phyloP scores from a whole-genome alignment of 129 eudicot species.

The Flaveria ramosissima region DNA sequence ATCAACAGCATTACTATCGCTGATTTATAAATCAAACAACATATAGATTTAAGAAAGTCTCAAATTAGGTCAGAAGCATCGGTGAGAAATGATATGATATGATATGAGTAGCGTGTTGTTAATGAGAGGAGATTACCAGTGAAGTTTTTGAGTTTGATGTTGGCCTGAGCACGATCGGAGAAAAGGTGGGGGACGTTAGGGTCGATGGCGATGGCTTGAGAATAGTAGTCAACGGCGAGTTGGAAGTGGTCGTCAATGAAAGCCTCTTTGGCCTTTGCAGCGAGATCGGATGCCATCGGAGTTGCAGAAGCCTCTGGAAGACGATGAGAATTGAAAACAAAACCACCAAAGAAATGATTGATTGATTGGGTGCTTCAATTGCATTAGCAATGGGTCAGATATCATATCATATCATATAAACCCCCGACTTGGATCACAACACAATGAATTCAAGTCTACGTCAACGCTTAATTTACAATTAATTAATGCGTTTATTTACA shows the following conservation, averaged over 20 bases:
- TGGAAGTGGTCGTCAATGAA: slow-evolving; percentile 95
- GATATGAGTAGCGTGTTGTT: neutral
- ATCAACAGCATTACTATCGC: slow-evolving; percentile 5
- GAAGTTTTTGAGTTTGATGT: slow-evolving; percentile 71
- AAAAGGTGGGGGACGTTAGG: slow-evolving; percentile 66
- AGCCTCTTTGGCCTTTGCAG: slow-evolving; percentile 72
- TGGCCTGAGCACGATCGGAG: slow-evolving; percentile 94
- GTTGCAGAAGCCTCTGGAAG: slow-evolving; percentile 25
- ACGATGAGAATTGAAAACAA: neutral
- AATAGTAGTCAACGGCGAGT: slow-evolving; percentile 87
- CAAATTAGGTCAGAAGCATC: slow-evolving; percentile 3
- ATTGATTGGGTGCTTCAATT: neutral
- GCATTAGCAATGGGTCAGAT: neutral
- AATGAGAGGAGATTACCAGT: slow-evolving; percentile 51
- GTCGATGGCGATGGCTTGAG: slow-evolving; percentile 68
- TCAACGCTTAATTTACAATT: neutral
- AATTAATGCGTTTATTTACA: too few species aligned
- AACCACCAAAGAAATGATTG: neutral
- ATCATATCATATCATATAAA: neutral
- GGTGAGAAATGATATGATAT: too few species aligned
- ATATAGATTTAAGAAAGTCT: neutral
- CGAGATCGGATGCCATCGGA: slow-evolving; percentile 83
- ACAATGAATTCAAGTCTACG: neutral
- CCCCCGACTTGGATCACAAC: neutral
- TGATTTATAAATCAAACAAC: slow-evolving; percentile 12